A percentile compares a stretch with the other conserved stretches of the same genome.
Conservation (phyloP, 192 early-diverging fungal species). For the Dissophora ornata region DNA sequence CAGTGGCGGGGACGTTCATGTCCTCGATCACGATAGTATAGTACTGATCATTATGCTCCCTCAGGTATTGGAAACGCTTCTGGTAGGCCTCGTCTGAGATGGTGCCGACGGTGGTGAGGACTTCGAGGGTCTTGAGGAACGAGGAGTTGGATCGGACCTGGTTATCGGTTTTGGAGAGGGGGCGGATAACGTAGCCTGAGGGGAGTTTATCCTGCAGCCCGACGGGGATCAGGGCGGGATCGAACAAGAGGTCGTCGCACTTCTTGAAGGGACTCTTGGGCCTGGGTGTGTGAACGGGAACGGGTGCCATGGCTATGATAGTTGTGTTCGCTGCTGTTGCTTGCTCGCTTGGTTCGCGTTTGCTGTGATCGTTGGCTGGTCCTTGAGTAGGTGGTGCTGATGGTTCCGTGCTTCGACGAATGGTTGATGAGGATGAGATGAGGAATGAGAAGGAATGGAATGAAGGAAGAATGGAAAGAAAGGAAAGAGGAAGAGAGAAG, state of each 20-base stretch:
- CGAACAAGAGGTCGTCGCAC: conserved; percentile 67
- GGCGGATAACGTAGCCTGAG: conserved; percentile 73
- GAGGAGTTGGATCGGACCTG: conserved; percentile 70
- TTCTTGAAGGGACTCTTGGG: conserved; percentile 44
- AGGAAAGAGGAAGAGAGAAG: not conserved
- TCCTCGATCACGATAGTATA: conserved; percentile 81
- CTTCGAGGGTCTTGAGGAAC: conserved; percentile 68
- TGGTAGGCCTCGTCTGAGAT: conserved; percentile 74
- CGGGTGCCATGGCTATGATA: conserved; percentile 19
- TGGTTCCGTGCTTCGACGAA: not conserved
- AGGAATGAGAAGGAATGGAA: conserved; percentile 2
- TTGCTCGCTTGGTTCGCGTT: too few relatives aligned
- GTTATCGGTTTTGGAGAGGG: conserved; percentile 75
- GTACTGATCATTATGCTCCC: conserved; percentile 82
- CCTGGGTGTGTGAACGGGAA: not conserved
- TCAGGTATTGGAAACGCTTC: conserved; percentile 81
- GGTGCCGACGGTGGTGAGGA: conserved; percentile 80
- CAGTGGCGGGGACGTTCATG: conserved; percentile 37
- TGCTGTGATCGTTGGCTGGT: too few relatives aligned
- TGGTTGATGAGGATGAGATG: not conserved
- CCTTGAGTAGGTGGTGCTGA: too few relatives aligned
- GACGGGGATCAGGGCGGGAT: conserved; percentile 72
- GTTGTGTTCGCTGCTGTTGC: too few relatives aligned
- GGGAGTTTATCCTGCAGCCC: conserved; percentile 73
- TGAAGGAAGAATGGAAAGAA: conserved; percentile 5